Percentiles rank a stretch among this genome's conserved stretches.
These are phyloP conservation scores for Neofusicoccum sp. DNA, from an alignment of 2,329 filamentous ascomycete species.

Conservation along the genomic window DNA sequence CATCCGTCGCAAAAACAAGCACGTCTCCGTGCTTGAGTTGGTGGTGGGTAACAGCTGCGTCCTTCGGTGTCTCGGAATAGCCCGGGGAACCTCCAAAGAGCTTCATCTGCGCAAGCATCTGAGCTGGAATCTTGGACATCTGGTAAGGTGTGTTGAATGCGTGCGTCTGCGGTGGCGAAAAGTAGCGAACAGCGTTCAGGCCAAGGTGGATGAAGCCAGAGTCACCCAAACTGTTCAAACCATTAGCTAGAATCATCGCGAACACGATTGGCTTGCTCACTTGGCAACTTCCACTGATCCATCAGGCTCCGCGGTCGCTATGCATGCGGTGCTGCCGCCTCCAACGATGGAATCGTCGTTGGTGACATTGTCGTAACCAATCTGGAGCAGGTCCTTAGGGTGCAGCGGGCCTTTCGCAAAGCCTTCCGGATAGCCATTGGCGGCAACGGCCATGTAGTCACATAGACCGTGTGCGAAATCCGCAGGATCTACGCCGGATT, in stretches of 20 bases:
- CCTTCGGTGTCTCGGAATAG: slow-evolving; percentile 77
- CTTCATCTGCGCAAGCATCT: slow-evolving; percentile 73
- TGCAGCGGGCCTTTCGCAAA: slow-evolving; percentile 47
- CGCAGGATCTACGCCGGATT: slow-evolving; percentile 87
- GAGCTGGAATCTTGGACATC: slow-evolving; percentile 79
- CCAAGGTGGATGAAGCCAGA: slow-evolving; percentile 88
- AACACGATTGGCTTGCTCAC: slow-evolving; percentile 28
- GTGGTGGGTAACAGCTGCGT: slow-evolving; percentile 77
- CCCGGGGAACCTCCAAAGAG: slow-evolving; percentile 70
- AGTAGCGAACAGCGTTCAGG: slow-evolving; percentile 78
- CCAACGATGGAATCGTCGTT: slow-evolving; percentile 70
- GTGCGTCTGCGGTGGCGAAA: slow-evolving; percentile 85
- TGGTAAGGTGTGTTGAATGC: slow-evolving; percentile 98
- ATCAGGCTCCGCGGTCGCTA: slow-evolving; percentile 72
- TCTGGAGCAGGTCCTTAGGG: slow-evolving; percentile 72
- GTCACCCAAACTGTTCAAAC: slow-evolving; percentile 66
- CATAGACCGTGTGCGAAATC: slow-evolving; percentile 94
- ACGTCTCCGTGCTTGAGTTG: slow-evolving; percentile 85
- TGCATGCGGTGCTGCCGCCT: slow-evolving; percentile 87
- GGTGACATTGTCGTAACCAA: slow-evolving; percentile 79
- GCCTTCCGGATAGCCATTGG: slow-evolving; percentile 56
- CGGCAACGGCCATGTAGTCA: slow-evolving; percentile 82
- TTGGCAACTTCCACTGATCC: slow-evolving; percentile 87
- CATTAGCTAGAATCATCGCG: slow-evolving; percentile 13
- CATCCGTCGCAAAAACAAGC: slow-evolving; percentile 89